Base-by-base conservation (phyloP, 805 yeast genomes). In the Cyberlindnera euphorbiae region DNA sequence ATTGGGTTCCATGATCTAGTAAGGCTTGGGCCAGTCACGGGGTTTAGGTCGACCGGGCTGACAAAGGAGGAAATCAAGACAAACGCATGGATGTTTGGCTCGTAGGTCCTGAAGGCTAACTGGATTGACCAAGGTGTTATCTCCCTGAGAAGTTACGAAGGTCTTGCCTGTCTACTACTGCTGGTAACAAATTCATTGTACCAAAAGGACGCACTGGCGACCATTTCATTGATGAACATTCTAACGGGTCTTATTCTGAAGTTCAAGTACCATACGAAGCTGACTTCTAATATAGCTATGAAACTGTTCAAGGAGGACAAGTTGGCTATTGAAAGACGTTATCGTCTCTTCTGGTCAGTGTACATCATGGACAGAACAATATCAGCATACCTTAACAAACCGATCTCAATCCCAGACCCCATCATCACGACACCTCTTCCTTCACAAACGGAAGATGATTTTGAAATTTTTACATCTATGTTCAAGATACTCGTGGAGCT, bases 161-260 rank as follows among this genome's bases (percentile, higher is more conserved):
- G 73, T 11, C 62, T 73, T 4, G 64, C 62, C 35, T 60, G 71
- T 34, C 44, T 73, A 24, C 45, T 70, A 9, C 47, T 75, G 8
- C 48, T 74, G n/a, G 75, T 76, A 12, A 63, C 73, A 25, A 73
- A 71, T 45, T 72, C 78, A 0, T 73, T 71, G 43, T 72, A 73
- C 47, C 74, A 71, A 41, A 70, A 73, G 12, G 60, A 68, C 32
- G 77, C 77, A n/a, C 63, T 69, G 9, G 66, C 74, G 13, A 64
- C 79, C 1, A 72, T 79, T 71, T 70, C 73, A 25, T 58, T 73
- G 22, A 67, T 71, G 28, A 75, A 77, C 5, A 46, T 72, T n/a
- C 56, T 71, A 22, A 61, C 69, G 44, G 57, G 79, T 34, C 40
- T 71, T 21, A 60, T 70, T 1, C 55, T 72, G 12, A 66, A 72